phyloP scores from a whole-genome alignment of 2,329 filamentous ascomycete genomes.

The Orbilia javanica region DNA sequence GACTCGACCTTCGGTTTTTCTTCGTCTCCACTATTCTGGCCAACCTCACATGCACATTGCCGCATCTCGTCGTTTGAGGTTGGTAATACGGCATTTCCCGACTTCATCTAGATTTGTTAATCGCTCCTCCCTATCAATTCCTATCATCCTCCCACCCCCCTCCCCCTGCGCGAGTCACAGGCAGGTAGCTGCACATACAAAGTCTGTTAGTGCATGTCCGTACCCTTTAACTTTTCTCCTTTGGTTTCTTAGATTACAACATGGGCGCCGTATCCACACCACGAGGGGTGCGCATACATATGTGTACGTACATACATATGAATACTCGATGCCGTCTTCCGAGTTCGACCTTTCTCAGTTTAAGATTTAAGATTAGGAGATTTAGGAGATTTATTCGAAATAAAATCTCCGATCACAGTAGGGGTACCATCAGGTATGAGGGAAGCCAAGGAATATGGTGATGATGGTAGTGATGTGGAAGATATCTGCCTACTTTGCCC shows the following conservation, averaged over 20 bases:
- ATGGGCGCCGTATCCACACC: conserved; percentile 1
- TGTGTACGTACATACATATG: not conserved
- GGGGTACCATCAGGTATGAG: not conserved
- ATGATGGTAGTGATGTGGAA: not conserved
- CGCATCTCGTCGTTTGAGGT: conserved; percentile 2
- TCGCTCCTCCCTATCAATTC: conserved; percentile 11
- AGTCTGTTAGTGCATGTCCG: conserved; percentile 1
- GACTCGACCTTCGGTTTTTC: conserved; percentile 10
- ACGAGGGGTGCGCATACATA: not conserved
- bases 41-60: conserved; percentile 16
- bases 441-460: not conserved
- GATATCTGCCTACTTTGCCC: conserved; percentile 17
- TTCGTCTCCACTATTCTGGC: conserved; percentile 18
- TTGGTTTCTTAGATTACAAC: conserved; percentile 19
- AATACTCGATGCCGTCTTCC: conserved; percentile 20
- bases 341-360: not conserved
- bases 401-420: conserved; percentile 7
- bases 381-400: not conserved
- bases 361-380: conserved; percentile 5
- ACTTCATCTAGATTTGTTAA: not conserved
- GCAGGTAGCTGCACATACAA: not conserved
- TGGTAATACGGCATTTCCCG: conserved; percentile 17
- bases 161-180: conserved; percentile 7
- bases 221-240: not conserved
- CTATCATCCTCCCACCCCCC: conserved; percentile 23